Conservation (phyloP, 2,329 filamentous ascomycete genomes). For the Westerdykella ornata region DNA sequence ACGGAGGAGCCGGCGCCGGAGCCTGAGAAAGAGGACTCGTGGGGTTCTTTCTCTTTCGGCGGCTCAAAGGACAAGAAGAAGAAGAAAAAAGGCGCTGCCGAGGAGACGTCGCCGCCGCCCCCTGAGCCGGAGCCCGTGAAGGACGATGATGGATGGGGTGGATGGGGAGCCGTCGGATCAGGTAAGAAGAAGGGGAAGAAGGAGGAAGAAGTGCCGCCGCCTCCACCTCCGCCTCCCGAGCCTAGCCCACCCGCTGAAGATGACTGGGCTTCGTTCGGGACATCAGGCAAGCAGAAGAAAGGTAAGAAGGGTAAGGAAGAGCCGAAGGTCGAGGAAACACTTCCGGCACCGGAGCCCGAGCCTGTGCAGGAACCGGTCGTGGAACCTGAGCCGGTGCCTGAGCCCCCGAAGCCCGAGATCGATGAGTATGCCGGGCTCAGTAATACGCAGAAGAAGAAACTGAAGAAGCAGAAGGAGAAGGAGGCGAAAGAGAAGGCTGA, state of each 20-base stretch:
- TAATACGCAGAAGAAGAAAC: slow-evolving; percentile 27
- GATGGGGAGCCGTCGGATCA: slow-evolving; percentile 12
- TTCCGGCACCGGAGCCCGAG: slow-evolving; percentile 27
- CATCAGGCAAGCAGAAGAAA: slow-evolving; percentile 18
- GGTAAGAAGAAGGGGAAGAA: slow-evolving; percentile 13
- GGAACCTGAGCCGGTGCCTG: slow-evolving; percentile 7
- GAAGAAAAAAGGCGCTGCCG: slow-evolving; percentile 27
- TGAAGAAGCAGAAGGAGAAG: slow-evolving; percentile 34
- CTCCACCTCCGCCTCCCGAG: background rate
- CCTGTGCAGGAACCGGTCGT: slow-evolving; percentile 34
- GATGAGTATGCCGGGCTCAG: slow-evolving; percentile 19
- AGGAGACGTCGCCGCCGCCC: slow-evolving; percentile 13
- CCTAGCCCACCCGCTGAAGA: slow-evolving; percentile 6
- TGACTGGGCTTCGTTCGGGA: slow-evolving; percentile 13
- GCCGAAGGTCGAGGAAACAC: slow-evolving; percentile 12
- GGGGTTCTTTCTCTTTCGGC: slow-evolving; percentile 22
- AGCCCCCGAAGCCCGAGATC: slow-evolving; percentile 3
- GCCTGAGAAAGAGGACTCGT: slow-evolving; percentile 20
- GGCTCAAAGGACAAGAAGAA: slow-evolving; percentile 28
- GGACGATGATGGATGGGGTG: slow-evolving; percentile 27
- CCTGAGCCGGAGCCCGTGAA: slow-evolving; percentile 27
- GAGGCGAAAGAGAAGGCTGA: slow-evolving; percentile 23
- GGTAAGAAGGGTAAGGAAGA: slow-evolving; percentile 22
- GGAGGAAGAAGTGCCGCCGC: slow-evolving; percentile 3
- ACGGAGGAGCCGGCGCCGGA: slow-evolving; percentile 24